Evolutionary conservation across 1,284 basidiomycete genomes (phyloP).

Genomic region (Chalciporus sp.): DNA sequence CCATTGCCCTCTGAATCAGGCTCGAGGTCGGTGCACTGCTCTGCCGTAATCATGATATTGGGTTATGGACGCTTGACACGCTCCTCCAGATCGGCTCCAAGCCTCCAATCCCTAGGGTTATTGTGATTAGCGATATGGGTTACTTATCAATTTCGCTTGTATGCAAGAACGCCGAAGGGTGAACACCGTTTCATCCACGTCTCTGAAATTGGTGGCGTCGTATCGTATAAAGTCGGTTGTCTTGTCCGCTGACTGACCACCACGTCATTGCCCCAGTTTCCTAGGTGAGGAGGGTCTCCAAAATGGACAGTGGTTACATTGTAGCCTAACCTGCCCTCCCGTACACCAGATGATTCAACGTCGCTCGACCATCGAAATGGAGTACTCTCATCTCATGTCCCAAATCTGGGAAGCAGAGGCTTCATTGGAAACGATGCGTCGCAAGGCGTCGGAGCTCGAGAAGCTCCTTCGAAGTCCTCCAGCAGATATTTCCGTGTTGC

Average conservation of each 20-base stretch:
- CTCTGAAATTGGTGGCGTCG: slow-evolving; percentile 1
- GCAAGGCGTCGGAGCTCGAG: slow-evolving; percentile 17
- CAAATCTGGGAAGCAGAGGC: slow-evolving; percentile 26
- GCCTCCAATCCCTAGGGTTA: not conserved
- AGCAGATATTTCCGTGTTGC: slow-evolving; percentile 17
- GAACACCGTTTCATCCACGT: slow-evolving; percentile 4
- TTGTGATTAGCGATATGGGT: not conserved
- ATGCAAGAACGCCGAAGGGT: not conserved
- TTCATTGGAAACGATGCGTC: slow-evolving; percentile 22
- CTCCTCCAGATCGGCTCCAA: not conserved
- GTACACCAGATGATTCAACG: slow-evolving; percentile 5
- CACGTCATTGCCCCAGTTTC: not conserved
- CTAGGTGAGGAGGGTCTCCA: slow-evolving; percentile 19
- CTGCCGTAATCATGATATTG: too few relatives aligned
- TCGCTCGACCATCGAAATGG: slow-evolving; percentile 13
- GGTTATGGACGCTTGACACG: too few relatives aligned
- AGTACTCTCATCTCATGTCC: slow-evolving; percentile 18
- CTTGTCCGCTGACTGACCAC: not conserved
- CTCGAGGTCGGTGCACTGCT: too few relatives aligned
- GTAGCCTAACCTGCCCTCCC: not conserved
- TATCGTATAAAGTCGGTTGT: slow-evolving; percentile 20
- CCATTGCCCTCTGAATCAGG: too few relatives aligned
- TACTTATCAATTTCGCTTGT: slow-evolving; percentile 10
- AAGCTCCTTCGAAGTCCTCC: slow-evolving; percentile 6
- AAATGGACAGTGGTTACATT: not conserved